These are phyloP conservation scores for Citrus hindsii DNA, from an alignment of 345 rosid species.

Conservation along the genomic window DNA sequence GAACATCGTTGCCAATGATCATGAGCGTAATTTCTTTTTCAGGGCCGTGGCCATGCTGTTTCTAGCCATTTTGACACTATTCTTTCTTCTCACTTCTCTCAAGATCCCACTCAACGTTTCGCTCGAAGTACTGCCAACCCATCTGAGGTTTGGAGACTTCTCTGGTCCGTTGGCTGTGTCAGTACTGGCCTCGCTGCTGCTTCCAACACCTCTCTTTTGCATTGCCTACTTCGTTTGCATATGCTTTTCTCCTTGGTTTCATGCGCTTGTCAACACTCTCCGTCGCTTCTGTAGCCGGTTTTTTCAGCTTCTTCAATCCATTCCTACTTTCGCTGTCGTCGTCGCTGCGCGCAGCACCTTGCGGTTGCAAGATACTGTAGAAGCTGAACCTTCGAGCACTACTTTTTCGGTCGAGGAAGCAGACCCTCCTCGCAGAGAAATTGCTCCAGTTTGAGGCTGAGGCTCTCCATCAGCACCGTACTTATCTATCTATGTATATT, in stretches of 20 bases:
- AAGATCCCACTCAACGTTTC: neutral
- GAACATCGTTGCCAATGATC: neutral
- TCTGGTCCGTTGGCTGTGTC: neutral
- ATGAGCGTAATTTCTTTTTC: neutral
- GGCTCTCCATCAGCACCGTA: too few relatives aligned
- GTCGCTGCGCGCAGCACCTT: neutral
- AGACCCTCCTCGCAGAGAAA: neutral
- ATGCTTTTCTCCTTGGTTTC: neutral
- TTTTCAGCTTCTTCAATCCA: neutral
- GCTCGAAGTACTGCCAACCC: neutral
- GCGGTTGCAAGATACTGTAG: neutral
- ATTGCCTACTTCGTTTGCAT: neutral
- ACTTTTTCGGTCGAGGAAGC: neutral
- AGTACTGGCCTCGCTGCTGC: neutral
- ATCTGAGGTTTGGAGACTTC: neutral
- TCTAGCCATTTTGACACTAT: neutral
- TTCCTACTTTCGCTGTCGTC: neutral
- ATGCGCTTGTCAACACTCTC: neutral
- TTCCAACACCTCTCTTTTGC: neutral
- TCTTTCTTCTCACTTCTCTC: neutral
- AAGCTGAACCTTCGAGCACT: neutral
- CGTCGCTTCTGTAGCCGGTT: neutral
- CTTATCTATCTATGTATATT: too few relatives aligned
- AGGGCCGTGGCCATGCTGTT: neutral
- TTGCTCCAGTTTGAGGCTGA: neutral